Conservation (phyloP, 768 basidiomycete species). For the Hydnomerulius pinastri region DNA sequence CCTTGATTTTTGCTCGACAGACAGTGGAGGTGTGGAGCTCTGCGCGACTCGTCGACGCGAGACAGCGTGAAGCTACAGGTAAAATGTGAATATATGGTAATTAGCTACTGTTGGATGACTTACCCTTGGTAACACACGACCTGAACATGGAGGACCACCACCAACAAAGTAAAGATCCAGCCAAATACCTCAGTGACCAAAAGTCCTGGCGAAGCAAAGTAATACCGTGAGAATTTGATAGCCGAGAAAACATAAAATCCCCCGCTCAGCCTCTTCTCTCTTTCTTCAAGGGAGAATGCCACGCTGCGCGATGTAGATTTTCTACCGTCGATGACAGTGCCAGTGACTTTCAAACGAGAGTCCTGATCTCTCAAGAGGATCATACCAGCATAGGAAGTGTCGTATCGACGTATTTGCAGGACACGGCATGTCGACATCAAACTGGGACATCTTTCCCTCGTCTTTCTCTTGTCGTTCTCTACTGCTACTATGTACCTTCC, state of each 20-base stretch:
- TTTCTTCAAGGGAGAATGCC: slow-evolving; percentile 54
- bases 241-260: slow-evolving; percentile 25
- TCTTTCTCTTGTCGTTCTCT: background rate
- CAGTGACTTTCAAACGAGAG: slow-evolving; percentile 53
- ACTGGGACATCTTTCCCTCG: slow-evolving; percentile 46
- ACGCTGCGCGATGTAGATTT: slow-evolving; percentile 60
- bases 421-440: slow-evolving; percentile 63
- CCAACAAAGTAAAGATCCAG: too few species aligned
- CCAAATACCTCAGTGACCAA: slow-evolving; percentile 2
- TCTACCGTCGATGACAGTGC: slow-evolving; percentile 64
- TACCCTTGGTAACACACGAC: slow-evolving; percentile 23
- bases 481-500: background rate
- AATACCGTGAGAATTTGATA: slow-evolving; percentile 41
- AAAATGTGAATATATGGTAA: background rate
- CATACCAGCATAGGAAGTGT: slow-evolving; percentile 65
- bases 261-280: background rate
- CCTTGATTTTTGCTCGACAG: slow-evolving; percentile 38
- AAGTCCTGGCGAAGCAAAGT: background rate
- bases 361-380: slow-evolving; percentile 58
- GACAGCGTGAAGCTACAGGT: slow-evolving; percentile 35
- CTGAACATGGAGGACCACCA: slow-evolving; percentile 26
- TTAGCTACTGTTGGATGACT: background rate
- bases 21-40: slow-evolving; percentile 53
- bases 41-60: slow-evolving; percentile 43
- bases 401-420: slow-evolving; percentile 51